Conservation (phyloP, 257 asterid genomes). For the Rauvolfia tetraphylla region DNA sequence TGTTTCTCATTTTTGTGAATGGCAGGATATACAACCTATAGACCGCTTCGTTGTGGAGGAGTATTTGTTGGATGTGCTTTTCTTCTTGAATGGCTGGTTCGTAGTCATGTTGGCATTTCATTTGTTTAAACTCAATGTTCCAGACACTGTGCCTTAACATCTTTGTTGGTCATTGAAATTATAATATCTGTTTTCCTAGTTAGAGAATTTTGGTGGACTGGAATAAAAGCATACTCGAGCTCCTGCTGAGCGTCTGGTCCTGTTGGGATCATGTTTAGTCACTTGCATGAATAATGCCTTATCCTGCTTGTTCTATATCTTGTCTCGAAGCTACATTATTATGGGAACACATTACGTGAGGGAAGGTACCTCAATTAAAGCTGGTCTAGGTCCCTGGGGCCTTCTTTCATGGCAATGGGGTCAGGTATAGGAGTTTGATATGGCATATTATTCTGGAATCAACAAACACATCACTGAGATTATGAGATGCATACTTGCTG, state of each 20-base stretch:
- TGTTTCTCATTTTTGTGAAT: slow-evolving; percentile 11
- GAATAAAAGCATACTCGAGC: background rate
- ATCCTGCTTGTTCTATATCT: background rate
- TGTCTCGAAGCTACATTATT: background rate
- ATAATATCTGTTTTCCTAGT: background rate
- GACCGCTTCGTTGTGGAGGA: slow-evolving; percentile 97
- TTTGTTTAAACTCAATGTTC: background rate
- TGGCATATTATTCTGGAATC: background rate
- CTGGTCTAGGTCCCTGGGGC: background rate
- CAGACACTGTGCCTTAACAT: background rate
- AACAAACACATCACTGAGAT: background rate
- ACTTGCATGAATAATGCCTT: background rate
- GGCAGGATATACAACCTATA: slow-evolving; percentile 83
- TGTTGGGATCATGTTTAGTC: background rate
- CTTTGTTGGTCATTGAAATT: background rate
- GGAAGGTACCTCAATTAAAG: background rate
- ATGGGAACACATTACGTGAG: background rate
- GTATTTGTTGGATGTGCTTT: slow-evolving; percentile 87
- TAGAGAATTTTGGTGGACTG: background rate
- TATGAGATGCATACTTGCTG: background rate
- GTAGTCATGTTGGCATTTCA: slow-evolving; percentile 36
- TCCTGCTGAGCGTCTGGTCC: background rate
- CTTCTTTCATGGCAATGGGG: background rate
- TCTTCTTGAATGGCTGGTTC: slow-evolving; percentile 93
- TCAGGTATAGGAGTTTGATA: background rate